phyloP scores from a whole-genome alignment of 2,329 filamentous ascomycete species.

The Hymenoscyphus linearis region DNA sequence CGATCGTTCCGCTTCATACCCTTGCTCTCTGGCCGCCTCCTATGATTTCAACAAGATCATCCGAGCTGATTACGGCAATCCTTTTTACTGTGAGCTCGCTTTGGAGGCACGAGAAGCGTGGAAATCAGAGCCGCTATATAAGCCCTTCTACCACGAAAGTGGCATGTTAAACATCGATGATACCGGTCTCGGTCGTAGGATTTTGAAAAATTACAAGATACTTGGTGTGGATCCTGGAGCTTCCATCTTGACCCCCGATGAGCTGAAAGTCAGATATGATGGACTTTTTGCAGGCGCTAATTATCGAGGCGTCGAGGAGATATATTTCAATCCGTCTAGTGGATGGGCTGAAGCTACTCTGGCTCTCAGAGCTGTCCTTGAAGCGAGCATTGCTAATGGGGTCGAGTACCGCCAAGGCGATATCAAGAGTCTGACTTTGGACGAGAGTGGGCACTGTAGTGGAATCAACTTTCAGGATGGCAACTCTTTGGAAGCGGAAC shows the following conservation, averaged over 20 bases:
- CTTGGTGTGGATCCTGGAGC: slow-evolving; percentile 34
- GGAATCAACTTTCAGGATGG: slow-evolving; percentile 48
- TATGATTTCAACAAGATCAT: slow-evolving; percentile 58
- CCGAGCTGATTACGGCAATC: slow-evolving; percentile 51
- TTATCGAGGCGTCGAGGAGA: slow-evolving; percentile 35
- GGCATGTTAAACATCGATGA: slow-evolving; percentile 45
- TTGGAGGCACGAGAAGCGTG: slow-evolving; percentile 45
- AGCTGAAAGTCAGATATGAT: slow-evolving; percentile 37
- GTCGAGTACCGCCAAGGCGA: slow-evolving; percentile 41
- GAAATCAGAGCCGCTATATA: slow-evolving; percentile 42
- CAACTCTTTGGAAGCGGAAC: slow-evolving; percentile 42
- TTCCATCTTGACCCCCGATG: slow-evolving; percentile 39
- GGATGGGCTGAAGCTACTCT: slow-evolving; percentile 48
- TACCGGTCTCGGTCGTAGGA: slow-evolving; percentile 40
- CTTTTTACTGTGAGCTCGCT: slow-evolving; percentile 48
- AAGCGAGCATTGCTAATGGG: slow-evolving; percentile 39
- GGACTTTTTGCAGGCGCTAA: slow-evolving; percentile 36
- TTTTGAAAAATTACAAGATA: slow-evolving; percentile 41
- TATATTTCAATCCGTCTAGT: slow-evolving; percentile 45
- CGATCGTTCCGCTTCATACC: slow-evolving; percentile 35
- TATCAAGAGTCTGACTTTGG: slow-evolving; percentile 42
- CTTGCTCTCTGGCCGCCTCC: slow-evolving; percentile 44
- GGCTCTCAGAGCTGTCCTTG: slow-evolving; percentile 40
- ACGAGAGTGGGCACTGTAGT: slow-evolving; percentile 39
- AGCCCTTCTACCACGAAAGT: slow-evolving; percentile 42